phyloP scores from a whole-genome alignment of 768 basidiomycete genomes.

The Trametes cingulata region DNA sequence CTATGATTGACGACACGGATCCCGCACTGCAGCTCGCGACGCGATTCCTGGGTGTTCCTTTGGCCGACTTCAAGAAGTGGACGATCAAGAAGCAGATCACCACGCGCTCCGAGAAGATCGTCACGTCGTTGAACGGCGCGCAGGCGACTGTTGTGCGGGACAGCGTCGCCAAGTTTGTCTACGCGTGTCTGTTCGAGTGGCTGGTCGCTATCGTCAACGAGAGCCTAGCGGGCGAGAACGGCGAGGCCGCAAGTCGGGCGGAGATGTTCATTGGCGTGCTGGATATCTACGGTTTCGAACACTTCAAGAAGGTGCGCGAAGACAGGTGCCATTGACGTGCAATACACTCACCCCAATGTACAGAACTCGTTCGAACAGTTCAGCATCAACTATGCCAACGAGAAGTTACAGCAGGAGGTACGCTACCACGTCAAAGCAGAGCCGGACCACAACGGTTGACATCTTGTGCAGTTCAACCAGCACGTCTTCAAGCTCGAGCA shows the following conservation, averaged over 20 bases:
- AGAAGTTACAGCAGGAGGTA: slow-evolving; percentile 96
- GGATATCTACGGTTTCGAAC: slow-evolving; percentile 97
- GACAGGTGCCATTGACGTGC: not conserved
- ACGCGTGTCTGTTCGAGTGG: slow-evolving; percentile 99
- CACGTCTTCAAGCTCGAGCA: slow-evolving; percentile 99
- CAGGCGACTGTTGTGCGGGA: slow-evolving; percentile 95
- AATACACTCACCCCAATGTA: not conserved
- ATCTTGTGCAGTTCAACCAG: slow-evolving; percentile 79
- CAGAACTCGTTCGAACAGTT: slow-evolving; percentile 96
- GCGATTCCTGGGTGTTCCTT: slow-evolving; percentile 85
- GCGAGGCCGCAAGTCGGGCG: slow-evolving; percentile 84
- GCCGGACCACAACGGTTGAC: not conserved
- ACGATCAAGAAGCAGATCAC: slow-evolving; percentile 96
- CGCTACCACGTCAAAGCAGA: slow-evolving; percentile 10
- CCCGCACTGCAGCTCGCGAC: slow-evolving; percentile 78
- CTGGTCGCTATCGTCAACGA: slow-evolving; percentile 97
- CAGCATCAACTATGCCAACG: slow-evolving; percentile 99
- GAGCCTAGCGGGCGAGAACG: slow-evolving; percentile 92
- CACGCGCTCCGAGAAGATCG: slow-evolving; percentile 94
- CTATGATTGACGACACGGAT: slow-evolving; percentile 82
- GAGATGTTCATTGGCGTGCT: slow-evolving; percentile 99
- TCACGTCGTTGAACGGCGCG: slow-evolving; percentile 78
- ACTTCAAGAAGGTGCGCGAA: slow-evolving; percentile 81
- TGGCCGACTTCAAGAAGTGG: slow-evolving; percentile 98
- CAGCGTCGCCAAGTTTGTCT: slow-evolving; percentile 97